Conservation (phyloP, 495 filamentous ascomycete species). For the Penicillium parvum region DNA sequence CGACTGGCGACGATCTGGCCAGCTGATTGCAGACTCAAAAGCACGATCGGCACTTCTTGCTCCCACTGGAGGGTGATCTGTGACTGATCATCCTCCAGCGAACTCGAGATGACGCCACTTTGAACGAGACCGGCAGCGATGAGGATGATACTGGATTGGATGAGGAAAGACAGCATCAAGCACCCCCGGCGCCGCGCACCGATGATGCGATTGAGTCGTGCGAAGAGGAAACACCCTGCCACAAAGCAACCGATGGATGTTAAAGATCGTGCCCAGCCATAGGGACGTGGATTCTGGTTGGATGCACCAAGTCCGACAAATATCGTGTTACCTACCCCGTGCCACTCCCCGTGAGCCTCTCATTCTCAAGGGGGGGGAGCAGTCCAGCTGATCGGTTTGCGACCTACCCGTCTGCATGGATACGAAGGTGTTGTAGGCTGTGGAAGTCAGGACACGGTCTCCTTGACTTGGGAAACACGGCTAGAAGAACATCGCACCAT, state of each 20-base stretch:
- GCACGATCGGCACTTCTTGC: conserved; percentile 47
- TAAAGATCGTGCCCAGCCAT: conserved; percentile 56
- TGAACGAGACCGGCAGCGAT: conserved; percentile 52
- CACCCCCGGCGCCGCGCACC: conserved; percentile 40
- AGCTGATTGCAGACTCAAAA: conserved; percentile 64
- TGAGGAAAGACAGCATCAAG: conserved; percentile 49
- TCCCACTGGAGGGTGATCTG: conserved; percentile 14
- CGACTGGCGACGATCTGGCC: conserved; percentile 64
- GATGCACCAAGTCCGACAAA: conserved; percentile 58
- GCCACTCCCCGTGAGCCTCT: not conserved
- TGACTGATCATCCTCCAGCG: conserved; percentile 7
- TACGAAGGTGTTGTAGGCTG: conserved; percentile 51
- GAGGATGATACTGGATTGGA: conserved; percentile 51
- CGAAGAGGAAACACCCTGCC: conserved; percentile 46
- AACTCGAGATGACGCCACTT: conserved; percentile 36
- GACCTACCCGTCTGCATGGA: conserved; percentile 51
- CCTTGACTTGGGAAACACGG: too few relatives aligned
- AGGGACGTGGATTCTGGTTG: conserved; percentile 44
- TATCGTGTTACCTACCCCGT: conserved; percentile 50
- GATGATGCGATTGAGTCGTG: conserved; percentile 25
- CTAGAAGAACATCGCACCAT: conserved; percentile 18
- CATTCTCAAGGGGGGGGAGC: not conserved
- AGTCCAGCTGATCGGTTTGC: not conserved
- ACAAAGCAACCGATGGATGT: conserved; percentile 51
- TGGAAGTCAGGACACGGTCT: conserved; percentile 6